Conservation (phyloP, 2,329 filamentous ascomycete genomes). For the Phoma sp. region DNA sequence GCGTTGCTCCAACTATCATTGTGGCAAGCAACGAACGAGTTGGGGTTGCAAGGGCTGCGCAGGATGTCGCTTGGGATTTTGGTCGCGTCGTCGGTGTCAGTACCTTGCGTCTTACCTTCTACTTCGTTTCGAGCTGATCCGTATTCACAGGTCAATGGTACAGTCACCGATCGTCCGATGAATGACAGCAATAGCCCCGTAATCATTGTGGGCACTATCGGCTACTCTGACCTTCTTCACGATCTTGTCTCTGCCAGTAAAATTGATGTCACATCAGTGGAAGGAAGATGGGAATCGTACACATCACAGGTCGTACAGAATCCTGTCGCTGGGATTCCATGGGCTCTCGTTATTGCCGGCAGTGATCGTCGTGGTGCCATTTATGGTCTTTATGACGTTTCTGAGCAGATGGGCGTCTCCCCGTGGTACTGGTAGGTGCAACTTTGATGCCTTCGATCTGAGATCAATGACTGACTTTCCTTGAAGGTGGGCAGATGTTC, state of each 20-base stretch:
- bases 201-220: background rate
- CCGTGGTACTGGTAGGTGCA: background rate
- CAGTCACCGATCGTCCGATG: background rate
- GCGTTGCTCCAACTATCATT: background rate
- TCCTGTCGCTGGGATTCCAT: background rate
- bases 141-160: background rate
- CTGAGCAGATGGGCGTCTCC: slow-evolving; percentile 4
- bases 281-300: background rate
- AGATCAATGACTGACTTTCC: background rate
- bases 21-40: background rate
- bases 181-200: background rate
- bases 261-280: background rate
- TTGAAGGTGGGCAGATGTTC: slow-evolving; percentile 4
- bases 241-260: background rate
- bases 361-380: slow-evolving; percentile 1
- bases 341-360: background rate
- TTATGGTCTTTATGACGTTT: background rate
- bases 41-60: background rate
- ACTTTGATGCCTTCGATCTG: background rate
- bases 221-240: background rate
- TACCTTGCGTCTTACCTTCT: background rate
- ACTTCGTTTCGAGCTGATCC: background rate
- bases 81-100: background rate
- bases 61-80: background rate
- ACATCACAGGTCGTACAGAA: background rate